Conservation (phyloP, 352 stramenopile genomes). For the Globisporangium recalcitrans region DNA sequence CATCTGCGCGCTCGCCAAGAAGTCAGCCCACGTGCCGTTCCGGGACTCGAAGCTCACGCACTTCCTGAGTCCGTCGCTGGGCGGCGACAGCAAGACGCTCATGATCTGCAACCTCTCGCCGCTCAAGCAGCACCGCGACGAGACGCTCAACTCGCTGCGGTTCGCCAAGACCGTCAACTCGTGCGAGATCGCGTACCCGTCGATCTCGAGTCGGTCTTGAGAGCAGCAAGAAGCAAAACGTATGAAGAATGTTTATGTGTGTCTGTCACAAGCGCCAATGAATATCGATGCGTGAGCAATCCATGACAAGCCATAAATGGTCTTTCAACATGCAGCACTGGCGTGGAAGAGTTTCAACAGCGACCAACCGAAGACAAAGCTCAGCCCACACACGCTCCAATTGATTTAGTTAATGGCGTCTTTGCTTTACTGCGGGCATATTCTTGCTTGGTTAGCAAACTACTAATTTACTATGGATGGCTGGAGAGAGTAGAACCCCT, state of each 20-base stretch:
- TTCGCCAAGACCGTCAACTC: constrained; percentile 88
- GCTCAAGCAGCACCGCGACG: constrained; percentile 61
- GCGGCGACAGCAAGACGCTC: constrained; percentile 84
- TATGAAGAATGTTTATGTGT: not conserved
- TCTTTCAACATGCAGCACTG: too few species aligned
- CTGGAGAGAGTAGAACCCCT: not conserved
- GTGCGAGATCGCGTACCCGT: constrained; percentile 76
- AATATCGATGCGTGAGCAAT: not conserved
- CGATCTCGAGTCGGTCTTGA: constrained; percentile 37
- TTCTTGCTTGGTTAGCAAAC: not conserved
- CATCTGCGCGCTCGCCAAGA: constrained; percentile 76
- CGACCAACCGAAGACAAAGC: too few species aligned
- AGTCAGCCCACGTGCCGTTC: constrained; percentile 80
- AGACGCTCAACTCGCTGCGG: constrained; percentile 82
- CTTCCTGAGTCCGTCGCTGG: constrained; percentile 79
- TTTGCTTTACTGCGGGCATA: not conserved
- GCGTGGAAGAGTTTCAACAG: too few species aligned
- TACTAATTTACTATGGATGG: not conserved
- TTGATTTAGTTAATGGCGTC: not conserved
- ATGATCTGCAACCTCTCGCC: constrained; percentile 91
- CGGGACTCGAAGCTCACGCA: constrained; percentile 88
- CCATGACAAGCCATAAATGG: too few species aligned
- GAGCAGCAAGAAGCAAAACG: not conserved
- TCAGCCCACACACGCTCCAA: not conserved
- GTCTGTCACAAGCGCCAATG: not conserved